phyloP scores from a whole-genome alignment of 148 eudicot genomes.

The Suaeda aralocaspica region DNA sequence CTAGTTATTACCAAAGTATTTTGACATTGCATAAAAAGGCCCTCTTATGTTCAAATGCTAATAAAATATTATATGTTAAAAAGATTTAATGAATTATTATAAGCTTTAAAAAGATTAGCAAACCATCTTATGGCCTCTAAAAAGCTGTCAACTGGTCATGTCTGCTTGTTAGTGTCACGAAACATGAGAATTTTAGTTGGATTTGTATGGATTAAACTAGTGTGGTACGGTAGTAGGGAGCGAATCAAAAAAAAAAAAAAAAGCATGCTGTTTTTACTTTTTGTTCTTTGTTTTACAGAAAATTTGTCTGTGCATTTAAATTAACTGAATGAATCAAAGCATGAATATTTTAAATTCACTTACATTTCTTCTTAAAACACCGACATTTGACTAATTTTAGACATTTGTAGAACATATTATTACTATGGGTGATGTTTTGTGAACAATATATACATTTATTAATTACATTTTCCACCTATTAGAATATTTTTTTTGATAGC shows the following conservation, averaged over 20 bases:
- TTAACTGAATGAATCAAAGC: not conserved
- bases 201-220: slow-evolving; percentile 26
- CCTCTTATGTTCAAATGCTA: slow-evolving; percentile 18
- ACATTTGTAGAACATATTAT: not conserved
- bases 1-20: slow-evolving; percentile 12
- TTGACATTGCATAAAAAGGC: slow-evolving; percentile 21
- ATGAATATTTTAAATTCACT: not conserved
- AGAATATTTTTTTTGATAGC: too few relatives aligned
- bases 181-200: slow-evolving; percentile 32
- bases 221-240: slow-evolving; percentile 28
- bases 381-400: slow-evolving; percentile 12
- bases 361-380: not conserved
- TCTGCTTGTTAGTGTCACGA: slow-evolving; percentile 28
- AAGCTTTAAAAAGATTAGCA: slow-evolving; percentile 19
- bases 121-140: slow-evolving; percentile 1
- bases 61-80: not conserved
- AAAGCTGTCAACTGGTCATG: slow-evolving; percentile 31
- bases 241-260: too few relatives aligned
- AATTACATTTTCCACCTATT: too few relatives aligned
- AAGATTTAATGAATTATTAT: slow-evolving; percentile 7
- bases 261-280: slow-evolving; percentile 19
- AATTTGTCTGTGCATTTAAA: slow-evolving; percentile 11
- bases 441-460: too few relatives aligned
- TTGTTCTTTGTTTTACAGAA: not conserved
- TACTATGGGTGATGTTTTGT: too few relatives aligned